A percentile compares a stretch with the other conserved stretches of the same genome.
Conservation (phyloP, 78 protist species). For the Dictyostelium discoideum region DNA sequence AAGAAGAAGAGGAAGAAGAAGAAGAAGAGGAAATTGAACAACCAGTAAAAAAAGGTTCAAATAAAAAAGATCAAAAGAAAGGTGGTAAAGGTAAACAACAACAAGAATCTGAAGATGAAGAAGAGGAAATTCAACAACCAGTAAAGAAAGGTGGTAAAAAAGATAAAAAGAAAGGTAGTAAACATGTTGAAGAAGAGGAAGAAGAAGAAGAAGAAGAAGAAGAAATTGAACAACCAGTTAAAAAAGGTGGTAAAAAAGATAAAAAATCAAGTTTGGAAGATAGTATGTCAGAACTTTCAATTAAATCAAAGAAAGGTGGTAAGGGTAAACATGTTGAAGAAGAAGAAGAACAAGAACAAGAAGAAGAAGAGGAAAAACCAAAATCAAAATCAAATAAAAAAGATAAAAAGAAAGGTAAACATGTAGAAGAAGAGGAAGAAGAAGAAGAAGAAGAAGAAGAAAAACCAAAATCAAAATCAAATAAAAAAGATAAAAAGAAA, state of each 20-base stretch:
- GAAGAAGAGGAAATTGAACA: slow-evolving; percentile 36
- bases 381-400: slow-evolving; percentile 10
- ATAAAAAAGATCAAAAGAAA: background rate
- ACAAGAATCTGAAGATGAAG: slow-evolving; percentile 44
- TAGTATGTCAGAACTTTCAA: slow-evolving; percentile 11
- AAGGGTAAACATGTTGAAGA: slow-evolving; percentile 35
- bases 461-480: slow-evolving; percentile 31
- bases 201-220: slow-evolving; percentile 41
- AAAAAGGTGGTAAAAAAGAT: slow-evolving; percentile 46
- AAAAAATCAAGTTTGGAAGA: background rate
- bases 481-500: background rate
- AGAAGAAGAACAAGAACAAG: slow-evolving; percentile 69
- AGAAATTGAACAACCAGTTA: slow-evolving; percentile 32
- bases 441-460: slow-evolving; percentile 32
- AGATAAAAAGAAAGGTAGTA: slow-evolving; percentile 14
- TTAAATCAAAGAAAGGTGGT: slow-evolving; percentile 32
- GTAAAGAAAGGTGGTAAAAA: slow-evolving; percentile 32
- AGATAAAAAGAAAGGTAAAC: background rate
- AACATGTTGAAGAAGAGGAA: background rate
- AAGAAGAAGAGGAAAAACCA: slow-evolving; percentile 3
- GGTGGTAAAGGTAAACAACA: slow-evolving; percentile 19
- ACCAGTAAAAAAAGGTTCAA: slow-evolving; percentile 50
- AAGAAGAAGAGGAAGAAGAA: slow-evolving; percentile 32
- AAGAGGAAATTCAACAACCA: slow-evolving; percentile 65
- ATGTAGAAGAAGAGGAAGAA: slow-evolving; percentile 18